Evolutionary conservation across 805 yeast genomes (phyloP), one percentile per base, ranked within the genome.

Genomic region (Naumovozyma baii): DNA sequence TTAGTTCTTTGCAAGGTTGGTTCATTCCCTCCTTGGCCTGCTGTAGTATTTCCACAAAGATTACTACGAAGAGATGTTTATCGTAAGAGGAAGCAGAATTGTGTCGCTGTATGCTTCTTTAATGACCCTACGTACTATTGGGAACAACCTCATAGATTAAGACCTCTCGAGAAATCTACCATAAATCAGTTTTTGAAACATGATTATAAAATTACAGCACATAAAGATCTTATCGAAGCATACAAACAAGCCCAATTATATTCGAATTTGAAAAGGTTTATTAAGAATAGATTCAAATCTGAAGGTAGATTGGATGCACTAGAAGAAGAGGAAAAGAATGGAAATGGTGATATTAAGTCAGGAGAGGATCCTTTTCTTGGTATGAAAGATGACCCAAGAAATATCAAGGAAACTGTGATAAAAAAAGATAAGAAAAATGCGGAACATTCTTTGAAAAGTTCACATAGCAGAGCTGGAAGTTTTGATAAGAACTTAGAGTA

Each of bases 21-120:
- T 3, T 51, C 57, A 3, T 59, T 53, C 34, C 59, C 60, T 3
- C 62, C 62, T 7, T 59, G 64, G 64, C 64, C 64, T 1, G 62
- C 63, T 5, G 59, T 59, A 3, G 57, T 59, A 3, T 54, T 55
- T 22, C 64, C 64, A 9, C 60, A 55, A 35, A 41, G 55, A 28
- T 44, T 57, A 28, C 46, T 58, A n/a, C 46, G 59, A 34, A 46
- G 47, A 7, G 61, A 57, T 36, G 63, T 59, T 3, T 51, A 51
- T 31, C 47, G 49, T 3, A 51, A 54, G 33, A 39, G 52, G 29
- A 51, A 50, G 38, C 40, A 50, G 2, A 47, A 50, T 16, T 47
- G 54, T 33, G 51, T 56, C 8, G 61, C 61, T 4, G 62, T 59
- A n/a, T 56, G 62, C 36, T 59, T 59, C 42, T 59, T 59, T 40